phyloP scores from a whole-genome alignment of 2,329 filamentous ascomycete species.

The Dothideomycetes sp. region DNA sequence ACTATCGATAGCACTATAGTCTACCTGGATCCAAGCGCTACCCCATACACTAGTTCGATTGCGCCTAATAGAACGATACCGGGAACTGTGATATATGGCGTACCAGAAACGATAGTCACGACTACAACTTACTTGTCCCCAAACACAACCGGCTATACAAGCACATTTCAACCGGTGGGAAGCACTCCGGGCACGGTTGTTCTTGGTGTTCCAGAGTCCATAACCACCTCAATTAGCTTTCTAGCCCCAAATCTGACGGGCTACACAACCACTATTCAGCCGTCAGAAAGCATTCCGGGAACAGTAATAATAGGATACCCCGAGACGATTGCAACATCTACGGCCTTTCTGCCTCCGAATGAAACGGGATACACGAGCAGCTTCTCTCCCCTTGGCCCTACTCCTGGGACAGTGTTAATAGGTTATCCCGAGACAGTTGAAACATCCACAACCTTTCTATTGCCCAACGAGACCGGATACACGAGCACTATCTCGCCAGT shows the following conservation, averaged over 20 bases:
- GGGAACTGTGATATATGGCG: neutral
- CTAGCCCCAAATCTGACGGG: neutral
- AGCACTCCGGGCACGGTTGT: neutral
- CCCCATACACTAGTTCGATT: neutral
- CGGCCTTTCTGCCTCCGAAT: neutral
- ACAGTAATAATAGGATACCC: neutral
- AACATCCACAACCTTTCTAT: neutral
- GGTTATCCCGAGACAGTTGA: neutral
- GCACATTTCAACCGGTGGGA: neutral
- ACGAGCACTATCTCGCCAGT: neutral
- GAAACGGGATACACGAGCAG: neutral
- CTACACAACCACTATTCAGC: constrained; percentile 1
- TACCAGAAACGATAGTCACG: neutral
- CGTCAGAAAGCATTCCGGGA: neutral
- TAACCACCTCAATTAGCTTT: neutral
- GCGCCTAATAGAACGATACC: neutral
- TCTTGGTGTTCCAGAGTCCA: neutral
- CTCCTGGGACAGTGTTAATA: neutral
- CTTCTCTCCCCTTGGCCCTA: neutral
- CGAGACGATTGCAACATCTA: neutral
- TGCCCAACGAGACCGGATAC: neutral
- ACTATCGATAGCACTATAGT: too few species aligned
- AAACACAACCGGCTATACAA: neutral
- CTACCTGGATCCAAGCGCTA: neutral
- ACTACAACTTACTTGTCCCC: neutral